Conservation (phyloP, 1,284 basidiomycete genomes). For the Polyporus tsugae region DNA sequence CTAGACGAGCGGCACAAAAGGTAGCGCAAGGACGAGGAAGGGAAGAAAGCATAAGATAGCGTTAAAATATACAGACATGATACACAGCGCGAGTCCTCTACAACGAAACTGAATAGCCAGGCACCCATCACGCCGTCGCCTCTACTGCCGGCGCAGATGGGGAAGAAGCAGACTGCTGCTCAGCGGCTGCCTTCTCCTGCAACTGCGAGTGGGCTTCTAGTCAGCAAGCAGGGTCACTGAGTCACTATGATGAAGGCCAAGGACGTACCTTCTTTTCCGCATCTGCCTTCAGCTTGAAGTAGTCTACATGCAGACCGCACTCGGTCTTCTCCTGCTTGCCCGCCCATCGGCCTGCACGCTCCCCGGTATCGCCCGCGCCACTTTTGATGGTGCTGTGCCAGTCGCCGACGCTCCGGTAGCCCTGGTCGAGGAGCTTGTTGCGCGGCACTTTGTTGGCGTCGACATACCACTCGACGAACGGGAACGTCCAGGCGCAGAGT, state of each 20-base stretch:
- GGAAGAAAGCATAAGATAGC: constrained; percentile 27
- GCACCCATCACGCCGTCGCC: constrained; percentile 23
- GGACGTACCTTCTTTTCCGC: constrained; percentile 45
- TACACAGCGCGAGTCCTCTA: constrained; percentile 3
- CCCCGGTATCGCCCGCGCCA: constrained; percentile 75
- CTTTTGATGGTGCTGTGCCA: constrained; percentile 93
- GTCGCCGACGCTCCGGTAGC: constrained; percentile 96
- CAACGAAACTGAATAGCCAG: constrained; percentile 1
- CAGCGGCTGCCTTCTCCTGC: constrained; percentile 25
- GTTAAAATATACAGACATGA: constrained; percentile 4
- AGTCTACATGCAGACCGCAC: constrained; percentile 94
- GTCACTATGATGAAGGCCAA: neutral
- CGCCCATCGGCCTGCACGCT: constrained; percentile 93
- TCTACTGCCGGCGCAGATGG: constrained; percentile 22
- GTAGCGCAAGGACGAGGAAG: neutral
- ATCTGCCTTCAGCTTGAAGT: constrained; percentile 72
- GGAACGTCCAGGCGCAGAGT: constrained; percentile 90
- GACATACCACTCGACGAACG: constrained; percentile 88
- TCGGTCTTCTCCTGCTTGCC: constrained; percentile 91
- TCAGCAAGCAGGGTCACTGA: neutral
- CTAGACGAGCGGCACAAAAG: neutral
- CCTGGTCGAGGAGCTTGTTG: constrained; percentile 89
- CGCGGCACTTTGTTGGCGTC: constrained; percentile 87
- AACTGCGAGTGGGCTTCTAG: constrained; percentile 6
- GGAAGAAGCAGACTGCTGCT: constrained; percentile 14